phyloP scores from a whole-genome alignment of 129 eudicot genomes.

The Apium graveolens region DNA sequence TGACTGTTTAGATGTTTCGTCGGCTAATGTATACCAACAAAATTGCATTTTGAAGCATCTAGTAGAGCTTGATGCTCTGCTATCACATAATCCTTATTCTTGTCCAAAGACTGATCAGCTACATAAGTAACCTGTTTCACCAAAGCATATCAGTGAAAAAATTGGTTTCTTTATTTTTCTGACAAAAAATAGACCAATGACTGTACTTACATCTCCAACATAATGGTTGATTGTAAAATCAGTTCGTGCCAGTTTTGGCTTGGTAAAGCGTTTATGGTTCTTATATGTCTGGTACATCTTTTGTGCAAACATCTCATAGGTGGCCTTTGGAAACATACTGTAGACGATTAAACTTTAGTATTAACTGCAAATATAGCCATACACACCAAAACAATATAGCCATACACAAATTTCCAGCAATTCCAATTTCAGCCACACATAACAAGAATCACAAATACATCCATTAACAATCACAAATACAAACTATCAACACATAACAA shows the following conservation, averaged over 20 bases:
- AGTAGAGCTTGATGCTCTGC: conserved; percentile 95
- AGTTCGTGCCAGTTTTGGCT: conserved; percentile 96
- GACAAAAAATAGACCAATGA: background rate
- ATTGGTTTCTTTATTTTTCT: background rate
- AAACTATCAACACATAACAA: no score
- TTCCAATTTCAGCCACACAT: no score
- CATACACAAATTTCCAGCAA: no score
- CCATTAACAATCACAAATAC: no score
- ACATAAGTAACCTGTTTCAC: conserved; percentile 78
- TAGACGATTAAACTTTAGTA: conserved; percentile 19
- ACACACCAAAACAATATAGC: no score
- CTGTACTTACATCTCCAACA: conserved; percentile 84
- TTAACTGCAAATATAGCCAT: background rate
- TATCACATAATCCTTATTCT: conserved; percentile 91
- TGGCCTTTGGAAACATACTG: conserved; percentile 99
- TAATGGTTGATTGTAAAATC: conserved; percentile 91
- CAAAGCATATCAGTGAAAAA: conserved; percentile 13
- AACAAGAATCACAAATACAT: no score
- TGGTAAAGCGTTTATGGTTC: conserved; percentile 86
- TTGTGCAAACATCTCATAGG: conserved; percentile 96
- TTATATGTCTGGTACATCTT: conserved; percentile 95
- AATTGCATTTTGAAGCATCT: conserved; percentile 66
- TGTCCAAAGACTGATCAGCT: conserved; percentile 97
- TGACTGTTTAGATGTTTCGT: conserved; percentile 87
- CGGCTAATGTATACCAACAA: conserved; percentile 65